Conservation (phyloP, 2,329 filamentous ascomycete species). For the Bipolaris bicolor region DNA sequence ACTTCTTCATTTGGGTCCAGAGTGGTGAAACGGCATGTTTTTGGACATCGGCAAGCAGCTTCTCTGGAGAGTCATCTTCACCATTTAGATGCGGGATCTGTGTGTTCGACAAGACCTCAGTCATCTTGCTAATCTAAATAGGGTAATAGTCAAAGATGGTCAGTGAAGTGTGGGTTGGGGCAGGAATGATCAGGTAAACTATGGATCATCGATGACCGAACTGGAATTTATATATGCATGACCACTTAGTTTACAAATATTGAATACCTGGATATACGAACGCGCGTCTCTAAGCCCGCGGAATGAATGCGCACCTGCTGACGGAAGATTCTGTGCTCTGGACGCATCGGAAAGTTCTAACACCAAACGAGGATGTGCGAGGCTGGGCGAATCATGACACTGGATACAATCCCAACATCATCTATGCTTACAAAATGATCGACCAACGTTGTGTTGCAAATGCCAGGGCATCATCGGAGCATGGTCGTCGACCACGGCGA, state of each 20-base stretch:
- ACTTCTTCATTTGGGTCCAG: constrained; percentile 16
- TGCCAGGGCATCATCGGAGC: background rate
- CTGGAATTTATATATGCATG: background rate
- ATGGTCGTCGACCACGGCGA: background rate
- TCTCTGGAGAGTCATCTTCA: background rate
- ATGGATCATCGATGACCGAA: background rate
- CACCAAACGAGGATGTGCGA: background rate
- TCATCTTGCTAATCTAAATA: background rate
- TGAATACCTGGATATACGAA: background rate
- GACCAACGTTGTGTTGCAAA: background rate
- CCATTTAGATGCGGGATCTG: background rate
- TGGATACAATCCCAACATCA: background rate
- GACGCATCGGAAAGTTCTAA: background rate
- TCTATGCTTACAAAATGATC: background rate
- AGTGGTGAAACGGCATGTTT: constrained; percentile 10
- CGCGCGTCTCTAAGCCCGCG: background rate
- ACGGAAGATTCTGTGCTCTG: background rate
- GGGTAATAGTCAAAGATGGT: background rate
- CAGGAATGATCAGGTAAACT: background rate
- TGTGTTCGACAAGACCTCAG: background rate
- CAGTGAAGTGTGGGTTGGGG: background rate
- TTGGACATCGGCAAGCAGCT: background rate
- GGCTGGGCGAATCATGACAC: background rate
- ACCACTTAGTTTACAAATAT: background rate
- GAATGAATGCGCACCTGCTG: background rate